phyloP scores from a whole-genome alignment of 805 yeast genomes.

The Candida succiphila region DNA sequence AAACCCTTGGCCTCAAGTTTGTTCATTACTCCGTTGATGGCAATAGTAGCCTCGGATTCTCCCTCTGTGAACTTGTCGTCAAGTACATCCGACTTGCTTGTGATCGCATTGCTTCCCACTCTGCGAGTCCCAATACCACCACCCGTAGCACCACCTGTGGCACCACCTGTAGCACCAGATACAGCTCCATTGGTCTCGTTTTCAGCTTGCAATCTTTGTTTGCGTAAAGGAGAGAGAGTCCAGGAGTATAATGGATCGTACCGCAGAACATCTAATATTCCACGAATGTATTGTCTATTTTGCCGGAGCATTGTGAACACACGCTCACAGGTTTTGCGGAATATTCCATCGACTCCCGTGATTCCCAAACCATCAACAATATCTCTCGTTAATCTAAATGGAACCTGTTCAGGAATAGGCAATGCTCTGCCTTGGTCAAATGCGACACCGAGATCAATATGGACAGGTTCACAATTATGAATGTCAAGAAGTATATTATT shows the following conservation, averaged over 20 bases:
- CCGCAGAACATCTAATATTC: conserved; percentile 74
- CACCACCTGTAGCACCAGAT: conserved; percentile 5
- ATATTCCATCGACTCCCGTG: conserved; percentile 74
- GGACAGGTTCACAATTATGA: conserved; percentile 84
- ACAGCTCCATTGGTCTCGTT: conserved; percentile 4
- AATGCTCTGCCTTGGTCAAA: conserved; percentile 86
- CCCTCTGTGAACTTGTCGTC: conserved; percentile 21
- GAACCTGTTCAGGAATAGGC: conserved; percentile 87
- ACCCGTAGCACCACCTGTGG: neutral
- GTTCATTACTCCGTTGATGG: conserved; percentile 59
- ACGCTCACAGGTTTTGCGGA: conserved; percentile 62
- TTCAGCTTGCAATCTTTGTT: conserved; percentile 35
- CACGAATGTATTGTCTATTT: conserved; percentile 60
- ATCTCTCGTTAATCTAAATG: conserved; percentile 85
- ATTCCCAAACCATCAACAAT: conserved; percentile 89
- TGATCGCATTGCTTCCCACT: conserved; percentile 1
- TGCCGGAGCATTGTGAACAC: conserved; percentile 57
- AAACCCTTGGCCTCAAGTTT: conserved; percentile 60
- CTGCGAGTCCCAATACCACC: neutral
- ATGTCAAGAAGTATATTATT: conserved; percentile 81
- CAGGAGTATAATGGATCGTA: conserved; percentile 94
- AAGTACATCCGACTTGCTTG: conserved; percentile 8
- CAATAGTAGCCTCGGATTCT: conserved; percentile 70
- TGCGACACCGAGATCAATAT: conserved; percentile 93
- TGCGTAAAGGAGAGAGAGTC: conserved; percentile 72